Conservation (phyloP, 805 yeast species). For the Ogataea trehalophila region DNA sequence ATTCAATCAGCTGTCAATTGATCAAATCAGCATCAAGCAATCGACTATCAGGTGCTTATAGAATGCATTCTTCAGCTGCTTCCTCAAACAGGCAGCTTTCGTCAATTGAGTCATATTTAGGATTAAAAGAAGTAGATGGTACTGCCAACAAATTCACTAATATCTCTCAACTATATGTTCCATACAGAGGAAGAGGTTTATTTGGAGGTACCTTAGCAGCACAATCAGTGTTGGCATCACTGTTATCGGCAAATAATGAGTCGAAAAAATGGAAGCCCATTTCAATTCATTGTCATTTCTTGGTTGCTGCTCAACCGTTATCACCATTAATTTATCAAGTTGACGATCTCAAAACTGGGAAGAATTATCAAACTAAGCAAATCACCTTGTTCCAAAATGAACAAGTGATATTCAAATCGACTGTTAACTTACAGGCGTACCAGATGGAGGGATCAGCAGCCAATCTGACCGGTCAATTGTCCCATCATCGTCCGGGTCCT, state of each 20-base stretch:
- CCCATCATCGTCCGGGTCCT: slow-evolving; percentile 26
- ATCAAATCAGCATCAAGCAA: not conserved
- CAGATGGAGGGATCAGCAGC: slow-evolving; percentile 30
- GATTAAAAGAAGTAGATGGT: slow-evolving; percentile 14
- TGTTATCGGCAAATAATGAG: slow-evolving; percentile 40
- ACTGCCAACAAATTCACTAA: slow-evolving; percentile 20
- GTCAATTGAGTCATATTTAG: slow-evolving; percentile 21
- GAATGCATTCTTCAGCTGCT: not conserved
- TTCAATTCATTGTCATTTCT: slow-evolving; percentile 59
- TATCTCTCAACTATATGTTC: slow-evolving; percentile 31
- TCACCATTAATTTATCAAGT: slow-evolving; percentile 52
- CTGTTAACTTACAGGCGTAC: slow-evolving; percentile 40
- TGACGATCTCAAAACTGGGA: slow-evolving; percentile 45
- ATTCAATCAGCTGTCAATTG: too few relatives aligned
- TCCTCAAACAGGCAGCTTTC: not conserved
- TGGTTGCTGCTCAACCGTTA: slow-evolving; percentile 46
- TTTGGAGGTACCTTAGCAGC: slow-evolving; percentile 71
- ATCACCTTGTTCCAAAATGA: slow-evolving; percentile 54
- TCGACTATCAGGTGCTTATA: not conserved
- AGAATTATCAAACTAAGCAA: slow-evolving; percentile 46
- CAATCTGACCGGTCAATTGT: slow-evolving; percentile 24
- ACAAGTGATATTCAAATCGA: slow-evolving; percentile 45
- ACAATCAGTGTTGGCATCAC: slow-evolving; percentile 58
- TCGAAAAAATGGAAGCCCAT: slow-evolving; percentile 43
- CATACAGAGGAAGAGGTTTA: slow-evolving; percentile 56